Evolutionary conservation across 1,284 basidiomycete species (phyloP).

Genomic region (Moesziomyces parantarcticus): DNA sequence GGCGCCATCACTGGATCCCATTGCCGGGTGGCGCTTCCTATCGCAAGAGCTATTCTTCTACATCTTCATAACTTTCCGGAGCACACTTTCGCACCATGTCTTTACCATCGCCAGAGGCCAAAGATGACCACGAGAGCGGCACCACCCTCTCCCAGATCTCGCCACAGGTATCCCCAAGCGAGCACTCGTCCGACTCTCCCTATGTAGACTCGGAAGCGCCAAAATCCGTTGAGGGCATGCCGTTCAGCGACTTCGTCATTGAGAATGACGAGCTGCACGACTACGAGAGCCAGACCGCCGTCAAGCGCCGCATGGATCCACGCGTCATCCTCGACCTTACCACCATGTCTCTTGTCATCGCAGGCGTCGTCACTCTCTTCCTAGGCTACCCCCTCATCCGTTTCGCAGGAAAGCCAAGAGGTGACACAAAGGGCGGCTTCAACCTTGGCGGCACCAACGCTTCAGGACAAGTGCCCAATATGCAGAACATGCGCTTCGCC

Average conservation of each 20-base stretch:
- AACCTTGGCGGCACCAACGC: slow-evolving; percentile 58
- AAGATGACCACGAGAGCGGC: slow-evolving; percentile 3
- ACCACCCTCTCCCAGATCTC: slow-evolving; percentile 11
- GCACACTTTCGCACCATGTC: background rate
- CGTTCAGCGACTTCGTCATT: slow-evolving; percentile 50
- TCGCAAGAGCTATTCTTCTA: background rate
- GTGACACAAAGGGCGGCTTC: slow-evolving; percentile 35
- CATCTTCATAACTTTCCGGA: background rate
- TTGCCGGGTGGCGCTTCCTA: background rate
- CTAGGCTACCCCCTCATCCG: slow-evolving; percentile 80
- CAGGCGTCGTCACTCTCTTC: slow-evolving; percentile 75
- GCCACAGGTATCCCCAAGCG: slow-evolving; percentile 17
- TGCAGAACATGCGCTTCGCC: slow-evolving; percentile 31
- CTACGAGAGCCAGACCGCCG: slow-evolving; percentile 30
- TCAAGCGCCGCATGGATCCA: slow-evolving; percentile 27
- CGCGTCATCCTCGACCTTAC: slow-evolving; percentile 38
- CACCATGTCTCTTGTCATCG: slow-evolving; percentile 69
- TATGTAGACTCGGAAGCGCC: slow-evolving; percentile 26
- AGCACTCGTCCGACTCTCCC: slow-evolving; percentile 28
- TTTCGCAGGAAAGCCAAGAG: slow-evolving; percentile 7
- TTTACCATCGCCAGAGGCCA: background rate
- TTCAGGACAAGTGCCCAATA: slow-evolving; percentile 53
- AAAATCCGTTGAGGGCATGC: slow-evolving; percentile 25
- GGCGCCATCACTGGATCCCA: too few species aligned
- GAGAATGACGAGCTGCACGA: slow-evolving; percentile 49